Evolutionary conservation across 306 rosid species (phyloP).

Genomic region (Cucurbita maxima): DNA sequence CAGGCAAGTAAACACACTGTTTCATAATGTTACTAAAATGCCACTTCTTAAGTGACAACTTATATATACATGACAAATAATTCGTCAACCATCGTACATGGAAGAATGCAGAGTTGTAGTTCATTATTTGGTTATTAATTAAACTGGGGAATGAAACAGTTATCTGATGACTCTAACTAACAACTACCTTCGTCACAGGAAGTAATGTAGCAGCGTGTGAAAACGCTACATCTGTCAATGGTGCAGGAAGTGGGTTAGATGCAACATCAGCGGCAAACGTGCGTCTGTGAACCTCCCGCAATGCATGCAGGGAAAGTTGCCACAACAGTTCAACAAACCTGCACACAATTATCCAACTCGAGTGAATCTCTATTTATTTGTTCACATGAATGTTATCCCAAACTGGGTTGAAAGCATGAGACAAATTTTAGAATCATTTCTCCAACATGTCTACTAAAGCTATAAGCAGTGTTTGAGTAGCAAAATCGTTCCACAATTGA

Average conservation of each 20-base stretch:
- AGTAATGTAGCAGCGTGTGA: constrained; percentile 97
- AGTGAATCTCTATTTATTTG: neutral
- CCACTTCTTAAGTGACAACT: neutral
- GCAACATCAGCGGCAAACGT: constrained; percentile 75
- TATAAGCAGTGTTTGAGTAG: neutral
- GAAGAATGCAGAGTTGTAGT: neutral
- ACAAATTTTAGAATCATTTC: neutral
- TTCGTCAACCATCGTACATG: neutral
- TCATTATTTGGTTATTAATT: neutral
- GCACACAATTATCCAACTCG: constrained; percentile 7
- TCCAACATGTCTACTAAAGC: neutral
- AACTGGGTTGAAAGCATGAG: neutral
- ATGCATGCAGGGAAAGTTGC: constrained; percentile 98
- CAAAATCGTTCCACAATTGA: neutral
- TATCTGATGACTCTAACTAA: neutral
- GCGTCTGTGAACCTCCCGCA: constrained; percentile 92
- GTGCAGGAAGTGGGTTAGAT: constrained; percentile 81
- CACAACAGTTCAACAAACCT: constrained; percentile 98
- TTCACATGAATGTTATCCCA: neutral
- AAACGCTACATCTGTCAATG: constrained; percentile 93
- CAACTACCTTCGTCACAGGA: constrained; percentile 86
- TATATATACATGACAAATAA: neutral
- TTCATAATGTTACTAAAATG: neutral
- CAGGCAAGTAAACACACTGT: neutral
- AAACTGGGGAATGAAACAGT: neutral